These are phyloP conservation scores for Aureobasidium lini DNA, from an alignment of 2,329 filamentous ascomycete species.

Conservation along the genomic window DNA sequence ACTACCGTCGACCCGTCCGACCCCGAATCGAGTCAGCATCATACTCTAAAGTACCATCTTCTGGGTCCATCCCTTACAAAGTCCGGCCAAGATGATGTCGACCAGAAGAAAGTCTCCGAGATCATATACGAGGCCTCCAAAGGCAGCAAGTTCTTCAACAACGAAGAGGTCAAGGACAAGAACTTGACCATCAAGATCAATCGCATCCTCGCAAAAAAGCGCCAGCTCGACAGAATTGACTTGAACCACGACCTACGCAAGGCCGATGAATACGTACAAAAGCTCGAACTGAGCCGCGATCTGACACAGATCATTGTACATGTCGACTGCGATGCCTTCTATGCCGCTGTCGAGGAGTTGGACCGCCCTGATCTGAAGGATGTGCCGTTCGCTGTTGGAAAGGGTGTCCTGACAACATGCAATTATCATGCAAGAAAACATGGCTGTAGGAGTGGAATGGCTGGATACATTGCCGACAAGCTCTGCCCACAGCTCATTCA, in stretches of 20 bases:
- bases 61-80: slow-evolving; percentile 89
- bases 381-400: slow-evolving; percentile 85
- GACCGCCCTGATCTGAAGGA: slow-evolving; percentile 73
- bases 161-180: slow-evolving; percentile 77
- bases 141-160: slow-evolving; percentile 91
- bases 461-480: slow-evolving; percentile 88
- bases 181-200: slow-evolving; percentile 79
- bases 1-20: neutral
- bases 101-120: slow-evolving; percentile 89
- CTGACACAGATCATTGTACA: slow-evolving; percentile 81
- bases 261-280: slow-evolving; percentile 72
- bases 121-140: slow-evolving; percentile 96
- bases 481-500: slow-evolving; percentile 80
- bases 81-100: slow-evolving; percentile 85
- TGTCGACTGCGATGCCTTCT: slow-evolving; percentile 96
- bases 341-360: slow-evolving; percentile 78
- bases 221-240: slow-evolving; percentile 66
- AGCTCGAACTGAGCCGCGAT: slow-evolving; percentile 72
- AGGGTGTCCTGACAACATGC: slow-evolving; percentile 61
- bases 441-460: slow-evolving; percentile 92
- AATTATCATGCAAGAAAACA: slow-evolving; percentile 89
- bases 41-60: slow-evolving; percentile 79
- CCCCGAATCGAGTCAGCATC: slow-evolving; percentile 35
- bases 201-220: slow-evolving; percentile 67
- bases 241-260: slow-evolving; percentile 63